phyloP scores from a whole-genome alignment of 192 early-diverging fungal genomes.

The Coemansia sp. region DNA sequence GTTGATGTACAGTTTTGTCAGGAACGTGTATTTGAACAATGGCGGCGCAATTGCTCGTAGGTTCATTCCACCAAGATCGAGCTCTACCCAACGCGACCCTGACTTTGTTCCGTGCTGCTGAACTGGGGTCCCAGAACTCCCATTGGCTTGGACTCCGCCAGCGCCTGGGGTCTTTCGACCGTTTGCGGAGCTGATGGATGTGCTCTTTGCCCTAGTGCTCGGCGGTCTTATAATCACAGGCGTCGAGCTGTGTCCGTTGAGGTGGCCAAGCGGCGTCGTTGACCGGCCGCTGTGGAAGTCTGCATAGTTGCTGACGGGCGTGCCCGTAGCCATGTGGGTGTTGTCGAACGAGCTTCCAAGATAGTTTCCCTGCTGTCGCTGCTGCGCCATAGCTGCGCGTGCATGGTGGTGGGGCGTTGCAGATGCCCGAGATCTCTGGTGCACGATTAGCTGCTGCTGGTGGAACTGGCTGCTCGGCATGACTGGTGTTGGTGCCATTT shows the following conservation, averaged over 20 bases:
- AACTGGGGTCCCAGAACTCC: conserved; percentile 18
- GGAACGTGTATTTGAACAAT: conserved; percentile 80
- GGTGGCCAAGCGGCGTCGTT: conserved; percentile 47
- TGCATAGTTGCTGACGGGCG: conserved; percentile 52
- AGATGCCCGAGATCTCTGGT: conserved; percentile 70
- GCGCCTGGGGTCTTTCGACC: conserved; percentile 43
- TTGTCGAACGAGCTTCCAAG: conserved; percentile 28
- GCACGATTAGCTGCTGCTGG: conserved; percentile 72
- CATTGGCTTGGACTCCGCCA: conserved; percentile 17
- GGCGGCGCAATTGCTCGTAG: conserved; percentile 74
- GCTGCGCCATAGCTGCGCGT: conserved; percentile 79
- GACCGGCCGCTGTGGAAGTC: conserved; percentile 49
- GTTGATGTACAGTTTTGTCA: conserved; percentile 92
- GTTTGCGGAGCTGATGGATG: conserved; percentile 40
- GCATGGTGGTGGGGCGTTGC: conserved; percentile 88
- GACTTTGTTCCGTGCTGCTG: conserved; percentile 22
- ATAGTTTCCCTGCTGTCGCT: conserved; percentile 59
- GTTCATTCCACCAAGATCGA: conserved; percentile 96
- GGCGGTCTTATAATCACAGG: conserved; percentile 48
- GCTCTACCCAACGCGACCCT: conserved; percentile 68
- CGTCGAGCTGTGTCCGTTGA: conserved; percentile 41
- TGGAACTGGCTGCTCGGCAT: conserved; percentile 62
- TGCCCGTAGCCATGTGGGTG: conserved; percentile 39
- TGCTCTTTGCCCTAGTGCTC: conserved; percentile 51
- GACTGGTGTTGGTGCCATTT: conserved; percentile 55